A percentile compares a stretch with the other conserved stretches of the same genome.
Conservation (phyloP, 2,329 filamentous ascomycete species). For the Sclerotinia nivalis region DNA sequence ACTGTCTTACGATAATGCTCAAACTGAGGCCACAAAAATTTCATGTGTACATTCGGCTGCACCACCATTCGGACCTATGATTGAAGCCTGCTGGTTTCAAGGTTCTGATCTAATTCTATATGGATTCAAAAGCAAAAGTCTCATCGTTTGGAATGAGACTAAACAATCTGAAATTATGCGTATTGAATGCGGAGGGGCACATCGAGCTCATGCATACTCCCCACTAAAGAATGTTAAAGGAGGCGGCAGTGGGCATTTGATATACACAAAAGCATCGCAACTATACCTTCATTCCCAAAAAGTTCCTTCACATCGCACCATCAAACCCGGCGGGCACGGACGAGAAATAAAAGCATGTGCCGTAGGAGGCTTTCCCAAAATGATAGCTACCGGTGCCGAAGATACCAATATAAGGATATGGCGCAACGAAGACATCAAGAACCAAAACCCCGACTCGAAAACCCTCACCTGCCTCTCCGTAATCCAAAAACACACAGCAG, state of each 20-base stretch:
- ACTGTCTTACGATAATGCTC: slow-evolving; percentile 41
- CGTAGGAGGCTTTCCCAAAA: slow-evolving; percentile 33
- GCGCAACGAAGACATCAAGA: slow-evolving; percentile 43
- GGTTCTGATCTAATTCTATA: slow-evolving; percentile 64
- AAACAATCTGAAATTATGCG: slow-evolving; percentile 67
- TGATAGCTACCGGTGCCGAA: slow-evolving; percentile 69
- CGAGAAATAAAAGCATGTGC: slow-evolving; percentile 75
- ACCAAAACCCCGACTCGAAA: slow-evolving; percentile 6
- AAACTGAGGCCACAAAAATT: slow-evolving; percentile 24
- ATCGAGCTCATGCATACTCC: slow-evolving; percentile 69
- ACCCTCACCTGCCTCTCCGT: slow-evolving; percentile 53
- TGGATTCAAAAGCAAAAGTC: slow-evolving; percentile 78
- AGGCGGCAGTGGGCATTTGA: slow-evolving; percentile 53
- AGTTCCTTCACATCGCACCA: slow-evolving; percentile 46
- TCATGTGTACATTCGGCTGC: slow-evolving; percentile 63
- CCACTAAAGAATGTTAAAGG: slow-evolving; percentile 29
- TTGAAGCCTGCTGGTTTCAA: slow-evolving; percentile 71
- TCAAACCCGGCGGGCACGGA: slow-evolving; percentile 77
- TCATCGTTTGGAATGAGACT: slow-evolving; percentile 80
- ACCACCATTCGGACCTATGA: slow-evolving; percentile 71
- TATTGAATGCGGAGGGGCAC: slow-evolving; percentile 81
- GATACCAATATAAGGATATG: slow-evolving; percentile 78
- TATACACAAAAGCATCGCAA: slow-evolving; percentile 71
- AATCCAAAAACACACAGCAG: slow-evolving; percentile 76
- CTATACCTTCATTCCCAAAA: slow-evolving; percentile 49